Evolutionary conservation across 2,329 filamentous ascomycete genomes (phyloP), one percentile per base, ranked within the genome.

Genomic region (Monilinia fructigena): DNA sequence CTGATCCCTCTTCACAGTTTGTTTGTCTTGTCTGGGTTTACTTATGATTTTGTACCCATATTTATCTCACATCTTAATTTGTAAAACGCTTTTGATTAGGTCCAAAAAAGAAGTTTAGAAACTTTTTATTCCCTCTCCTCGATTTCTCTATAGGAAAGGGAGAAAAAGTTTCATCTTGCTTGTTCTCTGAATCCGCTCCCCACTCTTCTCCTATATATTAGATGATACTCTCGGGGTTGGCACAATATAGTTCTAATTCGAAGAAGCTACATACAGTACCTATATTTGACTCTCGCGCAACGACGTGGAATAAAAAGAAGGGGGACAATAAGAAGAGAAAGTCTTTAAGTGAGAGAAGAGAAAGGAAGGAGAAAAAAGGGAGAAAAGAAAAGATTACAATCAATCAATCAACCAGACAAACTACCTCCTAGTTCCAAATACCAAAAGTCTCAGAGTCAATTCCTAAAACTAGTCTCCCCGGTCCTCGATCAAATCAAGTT

Each of bases 91-190:
- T 20, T 10, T n/a, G 4, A 0, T n/a, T 18, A 47, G 18, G 18
- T 20, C 16, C 14, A 47, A 47, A 47, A 47, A 20, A 47, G 55
- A 58, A n/a, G 55, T 35, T 14, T 58, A 40, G 55, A 58, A 58
- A 31, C 26, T 18, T 47, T 45, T 38, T 5, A 8, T 18, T 8
- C 31, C 31, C 31, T 35, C 31, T 35, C 31, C 31, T 35, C 31
- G 31, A 35, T 35, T 8, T 35, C 31, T 35, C 31, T 47, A 42
- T 42, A 14, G 14, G 12, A 12, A 42, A 42, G 16, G 40, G 12
- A 42, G 16, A 4, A 11, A 42, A 16, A 16, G 31, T 35, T 35
- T 42, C 40, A 12, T 42, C 40, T 42, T 42, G 40, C 31, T 35
- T 35, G 31, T 35, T 8, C 31, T 35, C 7, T 42, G 4, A 31